Conservation (phyloP, 2,329 filamentous ascomycete genomes). For the Pseudogymnoascus sp. region DNA sequence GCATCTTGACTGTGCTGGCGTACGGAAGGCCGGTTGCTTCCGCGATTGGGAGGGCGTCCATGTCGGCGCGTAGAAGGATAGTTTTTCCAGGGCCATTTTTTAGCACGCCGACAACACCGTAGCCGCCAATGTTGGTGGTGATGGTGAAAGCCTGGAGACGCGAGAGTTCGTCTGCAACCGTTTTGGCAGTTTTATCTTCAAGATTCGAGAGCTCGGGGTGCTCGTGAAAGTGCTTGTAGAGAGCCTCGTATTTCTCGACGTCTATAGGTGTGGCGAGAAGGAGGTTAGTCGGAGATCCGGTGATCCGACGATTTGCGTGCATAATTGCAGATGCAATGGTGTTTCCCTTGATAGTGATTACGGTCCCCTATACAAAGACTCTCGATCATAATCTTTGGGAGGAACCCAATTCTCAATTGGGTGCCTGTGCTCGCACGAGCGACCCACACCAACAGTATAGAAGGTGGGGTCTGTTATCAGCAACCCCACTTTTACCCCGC, state of each 20-base stretch:
- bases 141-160: conserved; percentile 35
- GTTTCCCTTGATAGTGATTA: neutral
- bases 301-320: neutral
- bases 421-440: neutral
- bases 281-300: neutral
- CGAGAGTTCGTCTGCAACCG: conserved; percentile 36
- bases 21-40: conserved; percentile 50
- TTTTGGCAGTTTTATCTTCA: conserved; percentile 45
- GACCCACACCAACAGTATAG: neutral
- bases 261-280: neutral
- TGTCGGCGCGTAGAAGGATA: conserved; percentile 53
- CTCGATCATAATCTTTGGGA: neutral
- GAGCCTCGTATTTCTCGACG: conserved; percentile 37
- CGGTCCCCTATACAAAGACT: neutral
- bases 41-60: conserved; percentile 52
- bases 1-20: conserved; percentile 37
- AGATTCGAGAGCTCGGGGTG: conserved; percentile 53
- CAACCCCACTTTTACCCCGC: neutral
- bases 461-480: neutral
- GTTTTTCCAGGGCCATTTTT: conserved; percentile 48
- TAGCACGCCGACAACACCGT: conserved; percentile 50
- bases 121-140: conserved; percentile 46
- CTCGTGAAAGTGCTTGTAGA: conserved; percentile 53
- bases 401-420: neutral
- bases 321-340: neutral